Base-by-base conservation (phyloP, 208 protist genomes). In the Herpetomonas tarakana region DNA sequence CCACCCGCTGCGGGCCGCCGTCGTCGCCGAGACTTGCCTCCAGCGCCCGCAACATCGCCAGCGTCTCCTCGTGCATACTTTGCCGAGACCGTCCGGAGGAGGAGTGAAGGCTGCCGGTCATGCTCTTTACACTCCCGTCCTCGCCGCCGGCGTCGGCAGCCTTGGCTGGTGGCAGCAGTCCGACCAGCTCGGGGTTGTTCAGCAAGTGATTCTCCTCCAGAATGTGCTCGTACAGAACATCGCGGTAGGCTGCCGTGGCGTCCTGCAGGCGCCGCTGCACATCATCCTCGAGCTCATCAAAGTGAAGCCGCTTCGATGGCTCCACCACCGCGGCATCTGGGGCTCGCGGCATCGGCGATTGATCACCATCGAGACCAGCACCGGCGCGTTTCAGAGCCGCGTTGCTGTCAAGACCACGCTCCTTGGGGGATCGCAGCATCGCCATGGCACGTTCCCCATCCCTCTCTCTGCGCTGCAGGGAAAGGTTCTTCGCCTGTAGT, bases 221-320 rank as follows among this genome's bases (percentile, higher is more conserved):
- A 51, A 83, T 83, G 30, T 83, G 71, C 19, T 66, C 47, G 49
- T 59, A 75, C 12, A 83, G 61, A 3, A 76, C 68, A 54, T 83
- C 72, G 0, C 76, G 53, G 53, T 79, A 83, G 0, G 71, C 62
- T 39, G 62, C 68, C 24, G 76, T 83, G 9, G 76, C 76, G 7
- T 64, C 68, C 0, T 55, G 49, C 16, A 79, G 57, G 0, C 63
- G 76, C 35, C 47, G 35, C 62, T 78, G 71, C 11, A 60, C 69
- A 16, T 55, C 57, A 9, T 70, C 70, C 4, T 38, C 35, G 35
- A 41, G 35, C 9, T 41, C 35, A 14, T 14, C 35, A 41, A 41
- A 41, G 35, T 66, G 27, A 3, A n/a, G 21, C 45, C 26, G 52
- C 21, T 58, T 1, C 21, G 71, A 58, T 14, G 58, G 27, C 16